These are phyloP conservation scores for Ascoidea rubescens DNA, from an alignment of 805 yeast genomes.

Conservation along the genomic window DNA sequence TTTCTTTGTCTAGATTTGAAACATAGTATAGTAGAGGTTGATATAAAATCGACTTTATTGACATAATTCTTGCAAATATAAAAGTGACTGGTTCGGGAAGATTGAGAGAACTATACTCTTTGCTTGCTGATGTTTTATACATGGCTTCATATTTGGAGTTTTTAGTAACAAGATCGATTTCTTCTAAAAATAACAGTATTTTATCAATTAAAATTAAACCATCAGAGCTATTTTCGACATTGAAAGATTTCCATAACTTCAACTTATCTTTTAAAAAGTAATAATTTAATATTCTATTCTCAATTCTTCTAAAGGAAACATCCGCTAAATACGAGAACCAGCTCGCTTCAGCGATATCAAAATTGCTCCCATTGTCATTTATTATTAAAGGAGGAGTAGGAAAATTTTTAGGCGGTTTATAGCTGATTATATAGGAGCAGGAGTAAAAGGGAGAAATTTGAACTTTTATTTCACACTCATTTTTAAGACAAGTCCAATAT, in stretches of 20 bases:
- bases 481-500: slow-evolving; percentile 9
- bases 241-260: not conserved
- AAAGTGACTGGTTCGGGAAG: not conserved
- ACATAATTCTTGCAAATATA: slow-evolving; percentile 8
- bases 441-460: slow-evolving; percentile 8
- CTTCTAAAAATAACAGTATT: slow-evolving; percentile 7
- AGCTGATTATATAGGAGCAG: slow-evolving; percentile 6
- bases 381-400: slow-evolving; percentile 6
- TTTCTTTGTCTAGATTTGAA: slow-evolving; percentile 6
- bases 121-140: not conserved
- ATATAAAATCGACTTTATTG: slow-evolving; percentile 9
- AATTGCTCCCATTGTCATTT: slow-evolving; percentile 2
- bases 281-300: slow-evolving; percentile 7
- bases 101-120: not conserved
- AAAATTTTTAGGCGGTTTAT: slow-evolving; percentile 11
- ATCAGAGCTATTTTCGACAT: slow-evolving; percentile 5
- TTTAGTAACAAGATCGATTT: slow-evolving; percentile 5
- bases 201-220: slow-evolving; percentile 2
- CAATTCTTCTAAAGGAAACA: slow-evolving; percentile 8
- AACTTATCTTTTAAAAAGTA: slow-evolving; percentile 1
- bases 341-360: slow-evolving; percentile 6
- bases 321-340: slow-evolving; percentile 11
- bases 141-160: not conserved
- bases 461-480: slow-evolving; percentile 8
- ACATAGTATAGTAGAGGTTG: slow-evolving; percentile 9